Evolutionary conservation across 257 asterid species (phyloP), one percentile per base, ranked within the genome.

Genomic region (Fraxinus americana): DNA sequence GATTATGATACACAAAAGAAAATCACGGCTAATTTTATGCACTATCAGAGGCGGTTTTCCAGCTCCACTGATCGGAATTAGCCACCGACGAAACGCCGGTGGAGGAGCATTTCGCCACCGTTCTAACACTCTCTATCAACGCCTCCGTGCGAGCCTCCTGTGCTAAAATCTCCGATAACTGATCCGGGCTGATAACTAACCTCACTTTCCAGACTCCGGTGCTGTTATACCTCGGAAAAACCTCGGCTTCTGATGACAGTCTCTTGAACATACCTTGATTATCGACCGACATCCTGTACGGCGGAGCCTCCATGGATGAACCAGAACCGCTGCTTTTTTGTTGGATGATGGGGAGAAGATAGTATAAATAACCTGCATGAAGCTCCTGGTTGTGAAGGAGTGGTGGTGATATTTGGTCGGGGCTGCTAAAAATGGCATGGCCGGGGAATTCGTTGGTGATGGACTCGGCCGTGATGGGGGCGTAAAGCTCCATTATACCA

Each of bases 371-470:
- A 1, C 91, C 93, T 7, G 82, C 80, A 75, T 52, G 70, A 32
- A 89, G 93, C 5, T 54, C 70, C 21, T 87, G 84, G 72, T 54
- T 59, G 81, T 77, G 86, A 78, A 54, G 83, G 67, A 89, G 85
- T 0, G 91, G 91, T 36, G 87, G 80, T 0, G 89, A 79, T 30
- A 61, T 4, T 79, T 73, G 83, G 70, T 73, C 82, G 21, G 75
- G 83, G 78, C 77, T 80, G 23, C 25, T 72, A 85, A 82, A 89
- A 38, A 89, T 70, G 72, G 59, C 88, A 83, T 87, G 79, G 38
- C 87, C 91, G 7, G 91, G 91, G 77, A 87, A 87, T 67, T 89
- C 90, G 80, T 79, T 75, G 83, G 90, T 87, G 80, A 89, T 85
- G 84, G 79, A 81, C 68, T 83, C 86, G 41, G 87, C 91, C 23